Evolutionary conservation across 441 rosid genomes (phyloP).

Genomic region (Erysimum pusillum): DNA sequence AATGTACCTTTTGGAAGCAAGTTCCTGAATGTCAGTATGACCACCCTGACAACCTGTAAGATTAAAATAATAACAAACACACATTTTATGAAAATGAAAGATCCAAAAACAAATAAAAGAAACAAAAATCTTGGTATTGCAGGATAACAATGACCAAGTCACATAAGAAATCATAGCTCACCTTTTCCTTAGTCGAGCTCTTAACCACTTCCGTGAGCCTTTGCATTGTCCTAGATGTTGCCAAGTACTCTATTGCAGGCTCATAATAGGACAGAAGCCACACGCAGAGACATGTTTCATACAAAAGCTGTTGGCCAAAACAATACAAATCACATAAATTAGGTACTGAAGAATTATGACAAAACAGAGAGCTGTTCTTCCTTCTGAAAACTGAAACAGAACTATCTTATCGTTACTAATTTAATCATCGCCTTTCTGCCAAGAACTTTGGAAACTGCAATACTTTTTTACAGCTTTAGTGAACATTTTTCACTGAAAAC

Average conservation of each 20-base stretch:
- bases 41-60: constrained; percentile 70
- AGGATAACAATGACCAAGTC: neutral
- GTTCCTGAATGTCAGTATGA: constrained; percentile 83
- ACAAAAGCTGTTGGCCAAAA: constrained; percentile 75
- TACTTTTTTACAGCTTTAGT: constrained; percentile 10
- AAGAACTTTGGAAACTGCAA: constrained; percentile 11
- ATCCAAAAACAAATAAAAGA: neutral
- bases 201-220: constrained; percentile 83
- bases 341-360: constrained; percentile 31
- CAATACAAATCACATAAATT: constrained; percentile 33
- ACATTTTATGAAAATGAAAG: neutral
- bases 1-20: constrained; percentile 70
- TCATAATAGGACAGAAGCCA: constrained; percentile 95
- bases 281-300: constrained; percentile 91
- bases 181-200: constrained; percentile 94
- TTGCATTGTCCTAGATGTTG: constrained; percentile 82
- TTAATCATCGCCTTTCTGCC: neutral
- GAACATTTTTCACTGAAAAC: constrained; percentile 1
- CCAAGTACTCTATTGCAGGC: constrained; percentile 84
- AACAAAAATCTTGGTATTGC: neutral
- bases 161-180: constrained; percentile 47
- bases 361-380: constrained; percentile 2
- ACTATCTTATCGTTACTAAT: neutral
- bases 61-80: neutral
- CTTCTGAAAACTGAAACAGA: constrained; percentile 8